Evolutionary conservation across 345 rosid species (phyloP).

Genomic region (Boechera divaricarpa): DNA sequence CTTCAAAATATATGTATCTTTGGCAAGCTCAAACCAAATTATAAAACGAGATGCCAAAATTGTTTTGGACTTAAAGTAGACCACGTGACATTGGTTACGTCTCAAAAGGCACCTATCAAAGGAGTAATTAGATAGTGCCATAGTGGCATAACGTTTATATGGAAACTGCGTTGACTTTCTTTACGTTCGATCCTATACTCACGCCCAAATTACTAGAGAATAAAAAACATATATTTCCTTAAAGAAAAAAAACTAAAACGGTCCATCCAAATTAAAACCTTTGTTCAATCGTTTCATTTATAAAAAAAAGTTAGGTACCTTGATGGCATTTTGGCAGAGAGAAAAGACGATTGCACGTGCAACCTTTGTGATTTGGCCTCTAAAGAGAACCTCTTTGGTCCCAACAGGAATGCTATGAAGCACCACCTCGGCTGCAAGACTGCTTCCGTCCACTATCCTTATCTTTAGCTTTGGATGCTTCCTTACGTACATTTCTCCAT

Average conservation of each 20-base stretch:
- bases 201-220: neutral
- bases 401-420: slow-evolving; percentile 62
- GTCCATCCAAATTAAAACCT: neutral
- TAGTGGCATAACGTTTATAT: neutral
- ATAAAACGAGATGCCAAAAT: neutral
- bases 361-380: slow-evolving; percentile 61
- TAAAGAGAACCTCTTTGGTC: slow-evolving; percentile 53
- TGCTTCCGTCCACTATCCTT: slow-evolving; percentile 72
- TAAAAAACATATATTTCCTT: neutral
- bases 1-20: neutral
- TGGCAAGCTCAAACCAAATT: slow-evolving; percentile 7
- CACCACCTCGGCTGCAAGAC: slow-evolving; percentile 62
- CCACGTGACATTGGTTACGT: slow-evolving; percentile 21
- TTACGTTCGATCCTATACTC: slow-evolving; percentile 16
- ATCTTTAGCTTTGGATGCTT: slow-evolving; percentile 55
- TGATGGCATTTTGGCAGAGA: slow-evolving; percentile 55
- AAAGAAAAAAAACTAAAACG: too few relatives aligned
- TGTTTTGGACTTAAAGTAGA: slow-evolving; percentile 11
- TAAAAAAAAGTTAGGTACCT: slow-evolving; percentile 43
- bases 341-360: slow-evolving; percentile 54
- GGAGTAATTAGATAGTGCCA: neutral
- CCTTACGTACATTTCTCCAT: slow-evolving; percentile 55
- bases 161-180: slow-evolving; percentile 1
- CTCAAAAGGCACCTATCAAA: slow-evolving; percentile 5
- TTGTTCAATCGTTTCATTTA: neutral